Conservation (phyloP, 148 eudicot genomes). For the Cornus suecica region DNA sequence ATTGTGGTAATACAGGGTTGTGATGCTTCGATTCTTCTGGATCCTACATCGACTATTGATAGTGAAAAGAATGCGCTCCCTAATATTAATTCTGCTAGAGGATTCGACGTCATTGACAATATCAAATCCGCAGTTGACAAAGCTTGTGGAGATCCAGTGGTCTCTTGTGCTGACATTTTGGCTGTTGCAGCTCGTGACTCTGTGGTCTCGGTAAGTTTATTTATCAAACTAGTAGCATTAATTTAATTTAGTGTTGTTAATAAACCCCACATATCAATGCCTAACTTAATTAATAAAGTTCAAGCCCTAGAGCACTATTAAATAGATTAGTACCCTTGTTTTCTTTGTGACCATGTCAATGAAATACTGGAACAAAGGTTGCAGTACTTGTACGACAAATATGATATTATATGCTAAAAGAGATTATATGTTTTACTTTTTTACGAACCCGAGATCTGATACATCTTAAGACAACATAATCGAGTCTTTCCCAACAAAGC, state of each 20-base stretch:
- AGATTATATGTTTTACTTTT: too few relatives aligned
- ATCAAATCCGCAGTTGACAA: constrained; percentile 25
- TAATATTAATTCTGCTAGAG: constrained; percentile 24
- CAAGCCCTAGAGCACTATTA: neutral
- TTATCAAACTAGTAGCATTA: too few relatives aligned
- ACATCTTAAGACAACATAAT: too few relatives aligned
- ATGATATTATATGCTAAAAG: too few relatives aligned
- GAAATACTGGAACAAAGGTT: too few relatives aligned
- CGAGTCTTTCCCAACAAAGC: too few relatives aligned
- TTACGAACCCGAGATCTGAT: too few relatives aligned
- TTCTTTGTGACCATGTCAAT: too few relatives aligned
- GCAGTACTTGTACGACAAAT: too few relatives aligned
- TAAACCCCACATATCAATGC: neutral
- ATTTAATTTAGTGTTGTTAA: neutral
- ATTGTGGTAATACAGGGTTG: constrained; percentile 23
- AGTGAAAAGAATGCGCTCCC: constrained; percentile 26
- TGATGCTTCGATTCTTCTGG: constrained; percentile 35
- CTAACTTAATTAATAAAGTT: too few relatives aligned
- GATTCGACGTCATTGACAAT: constrained; percentile 27
- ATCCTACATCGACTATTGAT: constrained; percentile 18
- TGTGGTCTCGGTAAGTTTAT: constrained; percentile 22
- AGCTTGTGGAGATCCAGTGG: constrained; percentile 20
- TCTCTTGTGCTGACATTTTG: constrained; percentile 40
- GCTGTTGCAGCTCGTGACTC: constrained; percentile 40
- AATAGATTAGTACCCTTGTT: neutral